Conservation (phyloP, 169 alveolate species). For the Plasmodium vivax region DNA sequence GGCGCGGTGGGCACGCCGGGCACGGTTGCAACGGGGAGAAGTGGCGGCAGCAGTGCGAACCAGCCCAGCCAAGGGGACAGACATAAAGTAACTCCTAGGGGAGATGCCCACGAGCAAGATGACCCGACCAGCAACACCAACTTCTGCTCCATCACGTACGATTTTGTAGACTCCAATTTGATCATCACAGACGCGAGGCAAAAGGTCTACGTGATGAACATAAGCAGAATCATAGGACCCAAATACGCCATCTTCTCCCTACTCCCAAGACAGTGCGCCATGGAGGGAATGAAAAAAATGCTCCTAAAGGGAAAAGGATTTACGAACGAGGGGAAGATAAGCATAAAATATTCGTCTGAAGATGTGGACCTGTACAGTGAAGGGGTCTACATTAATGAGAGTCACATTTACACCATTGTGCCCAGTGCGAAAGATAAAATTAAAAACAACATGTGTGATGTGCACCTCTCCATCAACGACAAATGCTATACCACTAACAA, state of each 20-base stretch:
- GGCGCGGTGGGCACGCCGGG: neutral
- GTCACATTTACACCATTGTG: constrained; percentile 45
- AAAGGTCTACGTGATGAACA: constrained; percentile 48
- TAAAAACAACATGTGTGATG: constrained; percentile 45
- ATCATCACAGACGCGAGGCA: constrained; percentile 35
- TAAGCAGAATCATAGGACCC: constrained; percentile 64
- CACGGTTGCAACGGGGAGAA: too few relatives aligned
- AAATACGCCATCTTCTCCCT: constrained; percentile 55
- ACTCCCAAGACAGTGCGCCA: constrained; percentile 39
- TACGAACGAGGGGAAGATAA: constrained; percentile 49
- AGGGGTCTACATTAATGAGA: constrained; percentile 65
- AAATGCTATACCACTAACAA: constrained; percentile 68
- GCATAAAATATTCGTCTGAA: constrained; percentile 39
- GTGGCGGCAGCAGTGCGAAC: neutral
- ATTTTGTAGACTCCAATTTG: constrained; percentile 48
- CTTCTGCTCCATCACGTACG: constrained; percentile 46
- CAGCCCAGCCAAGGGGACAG: neutral
- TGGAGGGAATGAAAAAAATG: constrained; percentile 52
- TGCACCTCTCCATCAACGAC: constrained; percentile 59
- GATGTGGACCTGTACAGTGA: constrained; percentile 42
- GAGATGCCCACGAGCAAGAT: neutral
- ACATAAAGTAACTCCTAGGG: neutral
- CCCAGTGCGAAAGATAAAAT: constrained; percentile 62
- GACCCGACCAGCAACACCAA: neutral
- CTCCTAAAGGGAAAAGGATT: constrained; percentile 62